A percentile compares a stretch with the other conserved stretches of the same genome.
Conservation (phyloP, 1,139 yeast species). For the Meyerozyma elateridarum region DNA sequence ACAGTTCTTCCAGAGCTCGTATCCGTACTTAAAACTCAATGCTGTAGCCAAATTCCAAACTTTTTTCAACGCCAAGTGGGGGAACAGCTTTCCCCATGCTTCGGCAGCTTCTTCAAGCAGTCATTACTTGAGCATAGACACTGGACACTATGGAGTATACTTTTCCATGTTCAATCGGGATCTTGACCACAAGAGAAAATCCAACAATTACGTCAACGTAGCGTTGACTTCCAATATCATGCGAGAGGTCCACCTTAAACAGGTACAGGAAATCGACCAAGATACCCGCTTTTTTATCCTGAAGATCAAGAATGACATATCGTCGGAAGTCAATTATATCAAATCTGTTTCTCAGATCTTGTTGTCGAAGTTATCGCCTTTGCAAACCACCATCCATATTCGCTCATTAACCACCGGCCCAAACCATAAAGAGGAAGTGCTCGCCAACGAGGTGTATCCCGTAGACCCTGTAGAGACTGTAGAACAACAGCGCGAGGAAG, state of each 20-base stretch:
- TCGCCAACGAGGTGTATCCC: too few species aligned
- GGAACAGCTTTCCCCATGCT: constrained; percentile 31
- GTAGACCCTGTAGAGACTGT: too few species aligned
- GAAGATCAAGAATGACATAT: constrained; percentile 27
- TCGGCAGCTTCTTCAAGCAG: constrained; percentile 17
- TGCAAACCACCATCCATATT: neutral
- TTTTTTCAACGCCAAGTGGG: constrained; percentile 21
- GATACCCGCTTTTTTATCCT: constrained; percentile 25
- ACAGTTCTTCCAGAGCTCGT: constrained; percentile 39
- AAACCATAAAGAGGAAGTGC: neutral
- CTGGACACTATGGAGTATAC: constrained; percentile 44
- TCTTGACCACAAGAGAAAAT: constrained; percentile 18
- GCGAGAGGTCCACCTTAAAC: constrained; percentile 1
- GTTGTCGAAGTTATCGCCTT: constrained; percentile 14
- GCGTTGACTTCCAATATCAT: constrained; percentile 3
- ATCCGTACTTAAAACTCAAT: constrained; percentile 28
- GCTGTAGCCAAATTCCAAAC: constrained; percentile 19
- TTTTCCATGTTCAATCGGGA: constrained; percentile 41
- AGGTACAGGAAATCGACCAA: constrained; percentile 3
- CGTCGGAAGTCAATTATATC: constrained; percentile 20
- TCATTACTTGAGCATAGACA: constrained; percentile 28
- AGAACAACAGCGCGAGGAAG: constrained; percentile 6
- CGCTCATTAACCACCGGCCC: neutral
- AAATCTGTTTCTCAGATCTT: constrained; percentile 18
- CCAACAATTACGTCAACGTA: neutral